These are phyloP conservation scores for Linnemannia zychae DNA, from an alignment of 192 early-diverging fungal species.

Conservation along the genomic window DNA sequence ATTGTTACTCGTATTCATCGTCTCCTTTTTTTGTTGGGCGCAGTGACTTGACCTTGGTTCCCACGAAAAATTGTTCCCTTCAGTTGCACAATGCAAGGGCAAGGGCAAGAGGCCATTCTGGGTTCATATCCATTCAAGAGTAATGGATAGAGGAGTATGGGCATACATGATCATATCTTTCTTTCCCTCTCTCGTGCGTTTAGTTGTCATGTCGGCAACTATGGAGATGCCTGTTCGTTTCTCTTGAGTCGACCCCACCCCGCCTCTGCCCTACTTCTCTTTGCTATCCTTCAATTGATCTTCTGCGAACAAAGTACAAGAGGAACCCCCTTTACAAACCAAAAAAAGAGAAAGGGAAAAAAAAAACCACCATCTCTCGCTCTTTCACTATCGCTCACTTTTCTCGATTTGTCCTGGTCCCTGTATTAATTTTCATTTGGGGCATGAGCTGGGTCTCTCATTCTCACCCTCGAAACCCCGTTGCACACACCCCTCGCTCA, in stretches of 20 bases:
- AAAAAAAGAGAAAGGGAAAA: too few relatives aligned
- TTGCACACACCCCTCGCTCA: neutral
- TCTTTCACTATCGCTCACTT: too few relatives aligned
- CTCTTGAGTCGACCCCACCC: neutral
- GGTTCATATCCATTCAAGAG: too few relatives aligned
- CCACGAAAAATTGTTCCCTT: neutral
- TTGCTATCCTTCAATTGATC: too few relatives aligned
- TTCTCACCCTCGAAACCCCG: neutral
- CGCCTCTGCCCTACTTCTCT: neutral
- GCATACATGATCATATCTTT: too few relatives aligned
- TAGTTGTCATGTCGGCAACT: neutral
- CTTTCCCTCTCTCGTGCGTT: neutral
- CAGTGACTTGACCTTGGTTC: neutral
- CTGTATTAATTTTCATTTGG: neutral
- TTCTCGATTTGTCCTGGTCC: neutral
- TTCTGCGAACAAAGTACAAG: too few relatives aligned
- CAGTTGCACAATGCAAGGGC: neutral
- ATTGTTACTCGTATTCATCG: neutral
- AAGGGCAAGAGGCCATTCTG: neutral
- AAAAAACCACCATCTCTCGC: constrained; percentile 2
- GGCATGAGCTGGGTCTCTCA: neutral
- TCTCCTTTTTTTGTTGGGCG: neutral
- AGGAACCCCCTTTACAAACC: neutral
- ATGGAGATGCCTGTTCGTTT: neutral
- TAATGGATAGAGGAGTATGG: too few relatives aligned